Percentiles rank a stretch among this genome's conserved stretches.
Evolutionary conservation across 495 filamentous ascomycete genomes (phyloP).

Genomic region (Penicillium subrubescens): DNA sequence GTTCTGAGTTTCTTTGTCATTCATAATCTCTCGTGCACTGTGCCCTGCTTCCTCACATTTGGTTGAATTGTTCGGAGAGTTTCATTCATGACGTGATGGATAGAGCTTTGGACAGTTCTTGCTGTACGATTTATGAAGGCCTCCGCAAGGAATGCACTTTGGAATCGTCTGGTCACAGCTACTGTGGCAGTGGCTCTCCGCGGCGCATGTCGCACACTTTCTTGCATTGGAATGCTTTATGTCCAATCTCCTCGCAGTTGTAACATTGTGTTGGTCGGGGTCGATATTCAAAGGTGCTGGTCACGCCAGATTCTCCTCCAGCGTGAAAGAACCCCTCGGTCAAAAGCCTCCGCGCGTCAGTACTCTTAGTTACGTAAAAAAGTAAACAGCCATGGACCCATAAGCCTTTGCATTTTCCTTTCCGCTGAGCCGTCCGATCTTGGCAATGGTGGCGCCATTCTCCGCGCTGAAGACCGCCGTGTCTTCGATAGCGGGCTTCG

Average conservation of each 20-base stretch:
- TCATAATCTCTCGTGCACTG: conserved; percentile 35
- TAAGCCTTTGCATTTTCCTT: conserved; percentile 33
- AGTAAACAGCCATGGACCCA: too few species aligned
- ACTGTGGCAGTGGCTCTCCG: conserved; percentile 29
- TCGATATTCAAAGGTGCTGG: too few species aligned
- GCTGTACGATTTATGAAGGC: conserved; percentile 18
- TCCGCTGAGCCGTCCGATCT: conserved; percentile 36
- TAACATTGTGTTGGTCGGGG: too few species aligned
- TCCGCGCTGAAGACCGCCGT: conserved; percentile 20
- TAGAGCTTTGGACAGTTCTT: conserved; percentile 33
- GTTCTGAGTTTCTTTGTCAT: conserved; percentile 24
- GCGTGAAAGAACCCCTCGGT: conserved; percentile 29
- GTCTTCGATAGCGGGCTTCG: too few species aligned
- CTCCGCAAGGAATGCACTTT: conserved; percentile 3
- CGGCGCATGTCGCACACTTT: conserved; percentile 34
- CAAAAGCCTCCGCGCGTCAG: too few species aligned
- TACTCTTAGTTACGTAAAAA: too few species aligned
- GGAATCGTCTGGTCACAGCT: conserved; percentile 10
- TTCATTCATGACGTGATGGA: conserved; percentile 30
- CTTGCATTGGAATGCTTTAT: conserved; percentile 16
- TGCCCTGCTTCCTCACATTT: conserved; percentile 33
- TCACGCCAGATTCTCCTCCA: conserved; percentile 31
- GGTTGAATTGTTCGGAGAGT: conserved; percentile 29
- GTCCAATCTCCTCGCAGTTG: conserved; percentile 33
- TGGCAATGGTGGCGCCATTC: conserved; percentile 27